Conservation (phyloP, 768 basidiomycete genomes). For the Boletus vermiculosoides region DNA sequence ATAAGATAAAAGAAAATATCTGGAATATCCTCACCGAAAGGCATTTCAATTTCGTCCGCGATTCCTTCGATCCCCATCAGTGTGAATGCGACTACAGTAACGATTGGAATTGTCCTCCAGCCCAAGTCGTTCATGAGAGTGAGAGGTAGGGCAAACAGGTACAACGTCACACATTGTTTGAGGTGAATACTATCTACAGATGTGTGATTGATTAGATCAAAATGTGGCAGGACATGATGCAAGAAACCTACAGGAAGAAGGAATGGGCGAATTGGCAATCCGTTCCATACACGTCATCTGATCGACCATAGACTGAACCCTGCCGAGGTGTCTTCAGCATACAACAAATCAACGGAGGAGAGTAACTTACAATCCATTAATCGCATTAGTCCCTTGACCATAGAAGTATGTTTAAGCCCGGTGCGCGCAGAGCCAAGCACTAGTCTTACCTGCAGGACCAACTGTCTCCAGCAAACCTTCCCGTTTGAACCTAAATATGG, state of each 20-base stretch:
- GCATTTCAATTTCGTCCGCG: conserved; percentile 93
- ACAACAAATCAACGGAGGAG: background rate
- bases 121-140: conserved; percentile 80
- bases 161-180: conserved; percentile 93
- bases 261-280: conserved; percentile 86
- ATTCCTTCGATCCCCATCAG: conserved; percentile 96
- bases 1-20: background rate
- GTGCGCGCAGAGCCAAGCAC: background rate
- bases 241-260: conserved; percentile 58
- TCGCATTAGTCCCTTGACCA: conserved; percentile 65
- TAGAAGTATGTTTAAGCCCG: conserved; percentile 2
- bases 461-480: conserved; percentile 85
- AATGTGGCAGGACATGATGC: background rate
- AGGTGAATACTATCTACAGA: conserved; percentile 78
- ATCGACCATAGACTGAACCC: conserved; percentile 80
- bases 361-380: conserved; percentile 59
- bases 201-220: conserved; percentile 11
- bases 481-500: conserved; percentile 70
- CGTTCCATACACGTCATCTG: conserved; percentile 87
- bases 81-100: conserved; percentile 85
- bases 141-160: conserved; percentile 88
- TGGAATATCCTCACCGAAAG: conserved; percentile 62
- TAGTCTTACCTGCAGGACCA: conserved; percentile 73
- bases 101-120: conserved; percentile 82
- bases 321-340: conserved; percentile 30